Percentiles rank a stretch among this genome's conserved stretches.
Conservation (phyloP, 2,329 filamentous ascomycete genomes). For the Metarhizium robertsii region DNA sequence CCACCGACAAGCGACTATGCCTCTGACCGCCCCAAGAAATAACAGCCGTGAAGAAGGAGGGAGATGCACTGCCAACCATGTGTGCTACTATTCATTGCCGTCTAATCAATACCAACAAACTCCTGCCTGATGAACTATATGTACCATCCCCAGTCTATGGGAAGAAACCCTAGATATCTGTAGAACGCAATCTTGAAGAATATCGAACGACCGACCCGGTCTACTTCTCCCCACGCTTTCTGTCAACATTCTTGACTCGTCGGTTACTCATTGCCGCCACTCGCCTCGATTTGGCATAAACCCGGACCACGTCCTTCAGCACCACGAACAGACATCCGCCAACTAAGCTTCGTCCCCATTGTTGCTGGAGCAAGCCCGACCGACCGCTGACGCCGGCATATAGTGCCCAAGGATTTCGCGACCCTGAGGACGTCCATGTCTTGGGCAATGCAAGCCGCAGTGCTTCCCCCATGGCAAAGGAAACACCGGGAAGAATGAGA, state of each 20-base stretch:
- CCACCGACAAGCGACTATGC: not conserved
- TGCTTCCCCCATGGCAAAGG: constrained; percentile 67
- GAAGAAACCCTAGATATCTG: not conserved
- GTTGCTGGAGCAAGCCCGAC: constrained; percentile 65
- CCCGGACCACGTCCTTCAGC: constrained; percentile 56
- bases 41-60: no score
- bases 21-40: no score
- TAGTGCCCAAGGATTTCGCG: constrained; percentile 14
- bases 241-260: constrained; percentile 42
- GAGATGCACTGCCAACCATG: no score
- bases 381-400: constrained; percentile 21
- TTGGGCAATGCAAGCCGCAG: constrained; percentile 60
- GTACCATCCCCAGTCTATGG: not conserved
- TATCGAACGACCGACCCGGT: not conserved
- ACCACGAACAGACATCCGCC: constrained; percentile 86
- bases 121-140: not conserved
- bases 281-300: constrained; percentile 56
- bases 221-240: constrained; percentile 15
- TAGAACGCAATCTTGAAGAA: not conserved
- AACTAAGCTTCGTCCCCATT: constrained; percentile 81
- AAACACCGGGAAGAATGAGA: constrained; percentile 73
- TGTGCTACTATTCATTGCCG: no score
- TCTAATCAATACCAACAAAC: not conserved
- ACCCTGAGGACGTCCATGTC: constrained; percentile 48
- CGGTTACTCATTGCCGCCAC: constrained; percentile 47